Evolutionary conservation across 805 yeast species (phyloP).

Genomic region (Yueomyces sinensis): DNA sequence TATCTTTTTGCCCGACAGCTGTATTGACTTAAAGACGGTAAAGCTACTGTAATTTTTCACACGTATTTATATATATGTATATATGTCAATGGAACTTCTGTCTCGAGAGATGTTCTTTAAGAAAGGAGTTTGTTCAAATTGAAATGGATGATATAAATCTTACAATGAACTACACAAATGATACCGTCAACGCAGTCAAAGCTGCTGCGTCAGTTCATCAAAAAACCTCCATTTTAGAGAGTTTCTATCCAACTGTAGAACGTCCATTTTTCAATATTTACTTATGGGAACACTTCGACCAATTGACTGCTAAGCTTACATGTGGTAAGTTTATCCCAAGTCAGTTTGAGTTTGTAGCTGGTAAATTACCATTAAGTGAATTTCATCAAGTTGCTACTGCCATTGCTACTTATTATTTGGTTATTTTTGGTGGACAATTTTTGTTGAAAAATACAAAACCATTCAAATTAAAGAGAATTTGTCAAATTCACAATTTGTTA

Average conservation of each 20-base stretch:
- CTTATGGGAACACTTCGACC: constrained; percentile 20
- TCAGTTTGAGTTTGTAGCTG: constrained; percentile 54
- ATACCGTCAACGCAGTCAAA: neutral
- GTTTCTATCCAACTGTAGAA: constrained; percentile 19
- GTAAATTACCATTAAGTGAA: constrained; percentile 55
- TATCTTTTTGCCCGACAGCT: too few species aligned
- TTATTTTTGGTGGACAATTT: constrained; percentile 77
- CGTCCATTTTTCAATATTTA: constrained; percentile 25
- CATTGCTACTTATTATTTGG: constrained; percentile 58
- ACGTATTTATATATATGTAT: too few species aligned
- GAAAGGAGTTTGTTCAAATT: too few species aligned
- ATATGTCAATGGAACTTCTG: too few species aligned
- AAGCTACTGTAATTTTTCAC: too few species aligned
- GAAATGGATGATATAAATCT: too few species aligned
- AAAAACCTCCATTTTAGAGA: constrained; percentile 3
- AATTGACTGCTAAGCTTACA: constrained; percentile 8
- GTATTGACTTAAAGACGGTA: too few species aligned
- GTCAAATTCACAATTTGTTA: constrained; percentile 74
- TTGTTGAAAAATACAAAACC: constrained; percentile 48
- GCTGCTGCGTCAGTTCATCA: neutral
- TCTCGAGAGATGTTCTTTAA: too few species aligned
- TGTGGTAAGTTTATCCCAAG: constrained; percentile 19
- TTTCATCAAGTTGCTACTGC: constrained; percentile 43
- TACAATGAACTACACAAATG: neutral
- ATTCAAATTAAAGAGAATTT: constrained; percentile 57